Base-by-base conservation (phyloP, 169 alveolate genomes). In the Eimeria zaria region DNA sequence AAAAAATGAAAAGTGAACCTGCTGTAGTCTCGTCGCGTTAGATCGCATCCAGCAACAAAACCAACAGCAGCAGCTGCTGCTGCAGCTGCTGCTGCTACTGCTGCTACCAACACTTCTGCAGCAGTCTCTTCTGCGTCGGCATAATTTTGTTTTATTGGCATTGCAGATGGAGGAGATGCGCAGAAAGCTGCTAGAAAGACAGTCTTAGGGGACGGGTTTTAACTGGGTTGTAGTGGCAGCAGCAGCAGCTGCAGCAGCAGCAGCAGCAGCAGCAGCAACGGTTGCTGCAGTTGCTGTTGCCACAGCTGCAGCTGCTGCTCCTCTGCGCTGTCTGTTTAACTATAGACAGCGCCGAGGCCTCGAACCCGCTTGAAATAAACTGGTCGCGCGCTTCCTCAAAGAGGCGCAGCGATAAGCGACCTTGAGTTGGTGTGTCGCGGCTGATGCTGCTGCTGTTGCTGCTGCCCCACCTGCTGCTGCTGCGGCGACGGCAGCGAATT, bases 101-200 rank as follows among this genome's bases (percentile, higher is more conserved):
- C 41, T 67, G 76, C 76, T 8, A 46, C 48, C 46, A 67, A n/a
- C 78, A 33, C 73, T 81, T 36, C 44, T 53, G 89, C 62, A 30
- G 73, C 71, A 22, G 30, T 48, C 64, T 46, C 89, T 39, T 51
- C 73, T 81, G 73, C 30, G 69, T 53, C 20, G 14, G 71, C 69
- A 81, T 51, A 22, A 46, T 51, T 44, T 46, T 81, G 64, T 81
- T 81, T 53, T 81, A 81, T 74, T 81, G 89, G 73, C 89, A 30
- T 5, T 27, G 89, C 89, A 81, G 0, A 81, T 48, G 89, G 44
- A 6, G 69, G 89, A 73, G 24, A 46, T n/a, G 27, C 48, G 46
- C 89, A 53, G 73, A 48, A 55, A 73, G 7, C 67, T 27, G 67
- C 60, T 2, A 30, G 62, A 46, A 18, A 22, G 64, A 27, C 53